Conservation (phyloP, 129 eudicot genomes). For the Flaveria trinervia region DNA sequence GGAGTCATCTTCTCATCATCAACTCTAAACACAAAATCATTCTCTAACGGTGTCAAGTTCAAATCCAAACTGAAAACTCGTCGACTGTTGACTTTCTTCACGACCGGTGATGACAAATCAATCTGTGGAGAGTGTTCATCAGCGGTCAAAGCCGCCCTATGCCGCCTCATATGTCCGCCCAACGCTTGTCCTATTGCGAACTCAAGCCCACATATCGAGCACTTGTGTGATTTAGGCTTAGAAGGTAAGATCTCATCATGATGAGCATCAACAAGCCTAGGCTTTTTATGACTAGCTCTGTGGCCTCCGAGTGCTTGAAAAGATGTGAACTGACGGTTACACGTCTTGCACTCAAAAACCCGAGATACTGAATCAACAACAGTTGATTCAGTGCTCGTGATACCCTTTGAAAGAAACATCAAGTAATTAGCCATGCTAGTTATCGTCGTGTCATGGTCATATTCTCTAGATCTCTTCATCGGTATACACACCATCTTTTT, state of each 20-base stretch:
- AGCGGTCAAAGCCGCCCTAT: constrained; percentile 35
- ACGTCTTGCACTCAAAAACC: constrained; percentile 80
- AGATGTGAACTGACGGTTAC: constrained; percentile 75
- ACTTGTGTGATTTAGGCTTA: constrained; percentile 78
- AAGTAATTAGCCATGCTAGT: constrained; percentile 70
- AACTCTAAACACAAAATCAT: constrained; percentile 47
- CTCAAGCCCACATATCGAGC: constrained; percentile 77
- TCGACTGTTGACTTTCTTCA: constrained; percentile 51
- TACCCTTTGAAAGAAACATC: constrained; percentile 51
- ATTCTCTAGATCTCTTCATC: constrained; percentile 63
- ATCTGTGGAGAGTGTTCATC: constrained; percentile 31
- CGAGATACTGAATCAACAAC: constrained; percentile 26
- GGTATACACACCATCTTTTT: constrained; percentile 37
- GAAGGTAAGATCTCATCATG: constrained; percentile 19
- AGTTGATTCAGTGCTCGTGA: constrained; percentile 15
- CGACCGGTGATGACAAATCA: constrained; percentile 33
- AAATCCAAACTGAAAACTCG: constrained; percentile 68
- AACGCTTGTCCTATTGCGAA: constrained; percentile 86
- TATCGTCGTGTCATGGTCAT: constrained; percentile 30
- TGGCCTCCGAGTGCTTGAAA: constrained; percentile 97
- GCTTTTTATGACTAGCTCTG: constrained; percentile 92
- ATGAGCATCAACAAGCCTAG: constrained; percentile 42
- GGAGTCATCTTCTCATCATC: constrained; percentile 48
- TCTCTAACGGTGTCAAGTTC: constrained; percentile 79
- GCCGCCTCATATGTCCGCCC: constrained; percentile 93